Base-by-base conservation (phyloP, 306 rosid genomes). In the Fragaria iinumae region DNA sequence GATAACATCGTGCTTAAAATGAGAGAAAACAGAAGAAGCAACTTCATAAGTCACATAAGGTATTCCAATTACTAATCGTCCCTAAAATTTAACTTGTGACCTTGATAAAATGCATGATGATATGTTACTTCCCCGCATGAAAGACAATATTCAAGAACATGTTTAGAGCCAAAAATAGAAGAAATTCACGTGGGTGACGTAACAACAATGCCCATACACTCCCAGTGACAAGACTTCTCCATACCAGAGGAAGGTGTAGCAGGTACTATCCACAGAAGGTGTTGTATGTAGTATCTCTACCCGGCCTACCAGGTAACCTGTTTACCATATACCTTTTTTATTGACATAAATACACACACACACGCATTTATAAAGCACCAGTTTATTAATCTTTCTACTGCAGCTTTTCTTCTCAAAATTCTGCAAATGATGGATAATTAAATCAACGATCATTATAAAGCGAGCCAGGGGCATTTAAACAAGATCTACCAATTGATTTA, bases 341-440 rank as follows among this genome's bases (percentile, higher is more conserved):
- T 6, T 41, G 44, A 41, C 6, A 41, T 1, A 41, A 0, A 38
- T 5, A 5, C 41, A 38, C 6, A 36, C 7, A 5, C 41, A 38
- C 41, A 36, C 38, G 4, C 1, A 38, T 38, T 38, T 38, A 4
- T 4, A 38, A 38, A 5, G 1, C 41, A 38, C 41, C 41, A 38
- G 41, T 38, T 38, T 38, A 38, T 38, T 38, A 38, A 4, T 38
- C 41, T 38, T 56, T 56, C 27, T 56, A 56, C 63, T 21, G 13
- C 29, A 56, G 29, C 23, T 21, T 56, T 56, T 56, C 63, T 56
- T 56, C 63, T 25, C 63, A 21, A 13, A 56, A n/a, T 21, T 21
- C 63, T 56, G 63, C 63, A 56, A 56, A 56, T 25, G 63, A 56
- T 56, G 63, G 63, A 56, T 56, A 56, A 56, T 21, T n/a, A 21